Percentiles rank a stretch among this genome's conserved stretches.
phyloP scores from a whole-genome alignment of 768 basidiomycete species.

The Baorangia bicolor region DNA sequence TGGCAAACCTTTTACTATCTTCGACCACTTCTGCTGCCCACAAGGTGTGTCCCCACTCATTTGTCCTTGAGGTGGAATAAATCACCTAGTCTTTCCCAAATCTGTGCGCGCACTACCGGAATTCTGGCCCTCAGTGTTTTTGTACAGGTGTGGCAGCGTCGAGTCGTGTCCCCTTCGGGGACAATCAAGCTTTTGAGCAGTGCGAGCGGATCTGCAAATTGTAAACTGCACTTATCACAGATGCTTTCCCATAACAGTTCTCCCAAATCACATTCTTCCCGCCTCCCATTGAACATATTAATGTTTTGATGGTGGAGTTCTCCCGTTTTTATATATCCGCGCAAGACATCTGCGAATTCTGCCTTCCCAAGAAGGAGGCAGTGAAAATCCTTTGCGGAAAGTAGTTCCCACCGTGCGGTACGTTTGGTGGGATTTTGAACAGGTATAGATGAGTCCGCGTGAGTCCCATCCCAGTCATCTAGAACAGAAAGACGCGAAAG shows the following conservation, averaged over 20 bases:
- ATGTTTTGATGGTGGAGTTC: neutral
- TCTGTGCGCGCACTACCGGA: neutral
- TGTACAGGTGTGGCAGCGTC: neutral
- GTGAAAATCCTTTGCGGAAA: slow-evolving; percentile 17
- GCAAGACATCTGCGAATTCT: neutral
- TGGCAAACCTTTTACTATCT: neutral
- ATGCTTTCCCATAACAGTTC: neutral
- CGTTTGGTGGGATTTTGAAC: slow-evolving; percentile 1
- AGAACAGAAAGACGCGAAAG: slow-evolving; percentile 31
- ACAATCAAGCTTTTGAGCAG: neutral
- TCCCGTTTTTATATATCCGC: neutral
- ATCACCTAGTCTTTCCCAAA: slow-evolving; percentile 3
- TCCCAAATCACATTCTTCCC: neutral
- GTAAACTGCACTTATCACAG: neutral
- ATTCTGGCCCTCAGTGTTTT: neutral
- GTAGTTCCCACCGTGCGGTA: slow-evolving; percentile 27
- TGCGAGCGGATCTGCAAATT: slow-evolving; percentile 7
- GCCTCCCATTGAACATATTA: accelerated
- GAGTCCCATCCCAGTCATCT: slow-evolving; percentile 19
- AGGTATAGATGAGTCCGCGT: neutral
- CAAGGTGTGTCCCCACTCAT: neutral
- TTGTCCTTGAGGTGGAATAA: slow-evolving; percentile 8
- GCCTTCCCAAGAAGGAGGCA: slow-evolving; percentile 17
- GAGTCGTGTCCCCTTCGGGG: accelerated
- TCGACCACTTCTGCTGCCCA: neutral